Evolutionary conservation across 208 protist species (phyloP).

Genomic region (Tritrichomonas foetus): DNA sequence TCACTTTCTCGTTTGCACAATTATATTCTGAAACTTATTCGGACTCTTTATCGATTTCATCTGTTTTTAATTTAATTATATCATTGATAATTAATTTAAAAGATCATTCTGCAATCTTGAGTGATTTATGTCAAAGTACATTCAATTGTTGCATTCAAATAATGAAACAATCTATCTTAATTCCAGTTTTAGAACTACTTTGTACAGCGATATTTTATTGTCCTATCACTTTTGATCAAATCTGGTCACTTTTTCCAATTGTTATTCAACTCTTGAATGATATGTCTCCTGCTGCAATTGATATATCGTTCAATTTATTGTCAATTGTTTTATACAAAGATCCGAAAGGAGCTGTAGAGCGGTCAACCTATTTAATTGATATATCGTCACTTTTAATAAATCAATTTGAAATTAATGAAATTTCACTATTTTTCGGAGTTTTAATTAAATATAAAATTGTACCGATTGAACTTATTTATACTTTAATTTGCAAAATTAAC

Average conservation of each 20-base stretch:
- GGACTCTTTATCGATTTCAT: not conserved
- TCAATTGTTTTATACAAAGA: not conserved
- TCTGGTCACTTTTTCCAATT: not conserved
- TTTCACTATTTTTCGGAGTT: no score
- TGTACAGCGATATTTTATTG: not conserved
- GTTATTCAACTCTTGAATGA: not conserved
- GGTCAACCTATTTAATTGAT: no score
- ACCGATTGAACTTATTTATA: no score
- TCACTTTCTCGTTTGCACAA: not conserved
- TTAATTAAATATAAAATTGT: no score
- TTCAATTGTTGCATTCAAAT: not conserved
- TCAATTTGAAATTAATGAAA: no score
- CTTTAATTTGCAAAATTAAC: no score
- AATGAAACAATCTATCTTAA: not conserved
- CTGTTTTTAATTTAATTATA: not conserved
- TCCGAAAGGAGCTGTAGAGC: no score
- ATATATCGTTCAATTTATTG: not conserved
- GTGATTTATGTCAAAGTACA: not conserved
- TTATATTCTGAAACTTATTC: not conserved
- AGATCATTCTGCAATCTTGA: not conserved
- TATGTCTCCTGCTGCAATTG: not conserved
- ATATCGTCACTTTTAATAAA: no score
- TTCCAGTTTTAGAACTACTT: not conserved
- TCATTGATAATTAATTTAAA: not conserved
- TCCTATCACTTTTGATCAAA: not conserved